These are phyloP conservation scores for Mollisia scopiformis DNA, from an alignment of 2,329 filamentous ascomycete species.

Conservation along the genomic window DNA sequence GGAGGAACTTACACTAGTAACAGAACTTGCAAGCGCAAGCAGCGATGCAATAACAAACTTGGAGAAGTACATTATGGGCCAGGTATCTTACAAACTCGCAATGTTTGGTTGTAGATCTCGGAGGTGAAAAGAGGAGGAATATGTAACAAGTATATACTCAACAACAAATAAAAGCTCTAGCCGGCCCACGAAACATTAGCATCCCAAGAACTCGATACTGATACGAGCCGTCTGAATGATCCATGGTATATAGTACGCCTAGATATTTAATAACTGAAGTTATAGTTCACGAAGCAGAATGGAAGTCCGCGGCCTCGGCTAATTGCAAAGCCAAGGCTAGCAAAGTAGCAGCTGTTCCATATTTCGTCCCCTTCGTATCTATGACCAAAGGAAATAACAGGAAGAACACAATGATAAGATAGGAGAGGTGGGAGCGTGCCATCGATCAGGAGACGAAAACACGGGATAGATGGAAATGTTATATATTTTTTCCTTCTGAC, in stretches of 20 bases:
- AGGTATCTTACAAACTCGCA: not conserved
- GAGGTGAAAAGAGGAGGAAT: not conserved
- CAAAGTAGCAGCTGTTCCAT: too few relatives aligned
- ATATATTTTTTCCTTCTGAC: not conserved
- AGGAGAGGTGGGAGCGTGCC: not conserved
- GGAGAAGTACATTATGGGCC: not conserved
- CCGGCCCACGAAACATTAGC: too few relatives aligned
- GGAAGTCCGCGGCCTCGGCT: too few relatives aligned
- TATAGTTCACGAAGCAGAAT: too few relatives aligned
- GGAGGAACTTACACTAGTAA: not conserved
- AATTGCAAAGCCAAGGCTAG: too few relatives aligned
- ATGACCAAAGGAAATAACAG: too few relatives aligned
- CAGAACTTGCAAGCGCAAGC: constrained; percentile 4
- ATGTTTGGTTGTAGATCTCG: not conserved
- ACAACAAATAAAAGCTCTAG: too few relatives aligned
- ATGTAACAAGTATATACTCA: not conserved
- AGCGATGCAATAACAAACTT: not conserved
- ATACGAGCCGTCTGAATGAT: too few relatives aligned
- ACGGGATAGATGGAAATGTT: not conserved
- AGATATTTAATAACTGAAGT: too few relatives aligned
- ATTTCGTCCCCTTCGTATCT: too few relatives aligned
- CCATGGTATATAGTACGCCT: too few relatives aligned
- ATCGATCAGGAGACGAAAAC: not conserved
- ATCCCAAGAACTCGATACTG: too few relatives aligned
- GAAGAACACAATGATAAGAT: not conserved